Percentiles rank a stretch among this genome's conserved stretches.
phyloP scores from a whole-genome alignment of 2,329 filamentous ascomycete genomes.

The Epichloe bromicola region DNA sequence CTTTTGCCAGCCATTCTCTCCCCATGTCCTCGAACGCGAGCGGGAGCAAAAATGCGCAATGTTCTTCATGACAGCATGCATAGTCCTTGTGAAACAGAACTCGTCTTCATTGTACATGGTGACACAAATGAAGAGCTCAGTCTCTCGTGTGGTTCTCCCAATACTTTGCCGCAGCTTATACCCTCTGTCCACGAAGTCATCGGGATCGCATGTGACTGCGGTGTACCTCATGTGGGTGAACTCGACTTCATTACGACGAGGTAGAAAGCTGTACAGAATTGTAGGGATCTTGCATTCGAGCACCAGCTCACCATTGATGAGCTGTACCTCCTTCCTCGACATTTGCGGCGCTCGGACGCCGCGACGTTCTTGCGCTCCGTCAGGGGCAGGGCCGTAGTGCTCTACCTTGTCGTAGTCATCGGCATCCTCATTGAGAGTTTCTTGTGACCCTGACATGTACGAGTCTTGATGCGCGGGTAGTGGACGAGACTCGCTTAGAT shows the following conservation, averaged over 20 bases:
- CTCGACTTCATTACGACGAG: constrained; percentile 81
- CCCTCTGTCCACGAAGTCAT: constrained; percentile 77
- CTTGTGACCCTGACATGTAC: constrained; percentile 40
- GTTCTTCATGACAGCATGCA: constrained; percentile 98
- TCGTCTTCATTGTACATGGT: constrained; percentile 99
- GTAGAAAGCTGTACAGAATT: constrained; percentile 93
- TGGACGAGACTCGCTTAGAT: constrained; percentile 38
- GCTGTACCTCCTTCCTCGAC: constrained; percentile 82
- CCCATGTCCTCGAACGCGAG: constrained; percentile 88
- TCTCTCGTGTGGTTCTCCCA: constrained; percentile 71
- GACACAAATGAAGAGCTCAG: constrained; percentile 89
- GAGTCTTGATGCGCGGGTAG: constrained; percentile 41
- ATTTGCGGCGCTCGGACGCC: constrained; percentile 80
- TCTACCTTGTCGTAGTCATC: constrained; percentile 45
- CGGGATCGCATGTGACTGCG: constrained; percentile 93
- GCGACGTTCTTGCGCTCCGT: constrained; percentile 73
- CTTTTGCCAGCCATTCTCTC: constrained; percentile 95
- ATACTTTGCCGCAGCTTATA: constrained; percentile 92
- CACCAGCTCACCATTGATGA: constrained; percentile 96
- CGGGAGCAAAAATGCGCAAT: constrained; percentile 92
- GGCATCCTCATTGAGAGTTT: constrained; percentile 37
- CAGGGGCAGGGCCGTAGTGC: constrained; percentile 78
- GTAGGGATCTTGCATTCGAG: constrained; percentile 98
- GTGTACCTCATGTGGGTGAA: constrained; percentile 99
- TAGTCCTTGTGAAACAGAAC: constrained; percentile 89